Evolutionary conservation across 495 filamentous ascomycete genomes (phyloP).

Genomic region (Wilcoxina mikolae): DNA sequence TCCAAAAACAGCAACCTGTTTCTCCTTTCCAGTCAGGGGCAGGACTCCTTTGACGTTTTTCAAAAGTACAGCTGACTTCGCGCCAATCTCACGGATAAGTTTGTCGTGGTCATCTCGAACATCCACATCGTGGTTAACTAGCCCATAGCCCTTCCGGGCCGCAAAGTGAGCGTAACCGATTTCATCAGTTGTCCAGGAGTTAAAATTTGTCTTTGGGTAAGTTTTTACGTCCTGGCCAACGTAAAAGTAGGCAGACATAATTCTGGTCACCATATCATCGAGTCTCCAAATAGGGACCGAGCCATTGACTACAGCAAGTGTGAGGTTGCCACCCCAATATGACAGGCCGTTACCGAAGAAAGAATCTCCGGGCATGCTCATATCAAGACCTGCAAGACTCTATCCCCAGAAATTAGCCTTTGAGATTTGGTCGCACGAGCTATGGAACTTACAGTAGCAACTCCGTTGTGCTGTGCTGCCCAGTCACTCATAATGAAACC

Average conservation of each 20-base stretch:
- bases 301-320: slow-evolving; percentile 73
- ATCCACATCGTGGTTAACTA: slow-evolving; percentile 52
- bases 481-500: slow-evolving; percentile 83
- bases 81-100: slow-evolving; percentile 40
- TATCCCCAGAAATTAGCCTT: too few relatives aligned
- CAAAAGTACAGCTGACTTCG: slow-evolving; percentile 51
- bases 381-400: slow-evolving; percentile 72
- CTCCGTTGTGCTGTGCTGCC: slow-evolving; percentile 76
- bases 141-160: slow-evolving; percentile 43
- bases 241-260: slow-evolving; percentile 88
- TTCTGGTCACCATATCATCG: slow-evolving; percentile 84
- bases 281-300: slow-evolving; percentile 81
- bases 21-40: slow-evolving; percentile 41
- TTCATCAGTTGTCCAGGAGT: slow-evolving; percentile 69
- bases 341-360: slow-evolving; percentile 54
- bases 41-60: slow-evolving; percentile 52
- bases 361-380: slow-evolving; percentile 89
- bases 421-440: too few relatives aligned
- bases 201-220: slow-evolving; percentile 63
- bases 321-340: slow-evolving; percentile 80
- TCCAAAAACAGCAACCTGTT: slow-evolving; percentile 51
- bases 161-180: slow-evolving; percentile 52
- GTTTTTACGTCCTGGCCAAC: slow-evolving; percentile 51
- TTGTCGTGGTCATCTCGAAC: slow-evolving; percentile 42
- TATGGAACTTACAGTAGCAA: slow-evolving; percentile 38